Percentiles rank a stretch among this genome's conserved stretches.
Evolutionary conservation across 2,329 filamentous ascomycete genomes (phyloP).

Genomic region (Kalmusia sp.): DNA sequence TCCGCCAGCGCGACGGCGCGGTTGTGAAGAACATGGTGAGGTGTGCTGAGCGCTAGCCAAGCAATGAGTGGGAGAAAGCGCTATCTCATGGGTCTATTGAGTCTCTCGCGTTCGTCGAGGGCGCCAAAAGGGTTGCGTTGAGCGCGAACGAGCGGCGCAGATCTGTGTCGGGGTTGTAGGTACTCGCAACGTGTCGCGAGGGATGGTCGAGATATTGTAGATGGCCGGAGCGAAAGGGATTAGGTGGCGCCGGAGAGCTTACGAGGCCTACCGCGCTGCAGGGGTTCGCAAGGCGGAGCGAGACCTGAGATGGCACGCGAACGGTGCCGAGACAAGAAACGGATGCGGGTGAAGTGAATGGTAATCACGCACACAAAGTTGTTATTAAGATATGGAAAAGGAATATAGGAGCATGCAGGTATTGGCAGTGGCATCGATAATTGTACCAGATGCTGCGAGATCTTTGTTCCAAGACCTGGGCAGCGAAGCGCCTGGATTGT

Average conservation of each 20-base stretch:
- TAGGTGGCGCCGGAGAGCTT: conserved; percentile 37
- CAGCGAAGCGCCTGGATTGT: conserved; percentile 2
- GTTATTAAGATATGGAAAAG: not conserved
- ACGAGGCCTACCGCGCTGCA: conserved; percentile 37
- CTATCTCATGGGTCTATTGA: conserved; percentile 46
- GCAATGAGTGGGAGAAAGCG: conserved; percentile 24
- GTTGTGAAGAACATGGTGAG: conserved; percentile 33
- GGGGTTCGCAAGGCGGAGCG: conserved; percentile 15
- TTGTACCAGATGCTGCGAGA: not conserved
- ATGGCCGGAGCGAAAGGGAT: conserved; percentile 23
- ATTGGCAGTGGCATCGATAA: not conserved
- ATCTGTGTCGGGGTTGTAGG: not conserved
- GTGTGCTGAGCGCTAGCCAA: conserved; percentile 19
- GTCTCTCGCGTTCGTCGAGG: conserved; percentile 7
- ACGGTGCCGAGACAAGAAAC: conserved; percentile 2
- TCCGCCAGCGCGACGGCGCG: conserved; percentile 39
- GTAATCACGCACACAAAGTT: not conserved
- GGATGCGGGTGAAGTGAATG: not conserved
- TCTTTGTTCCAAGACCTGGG: not conserved
- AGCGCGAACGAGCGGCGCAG: not conserved
- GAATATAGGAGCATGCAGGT: not conserved
- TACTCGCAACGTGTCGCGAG: conserved; percentile 5
- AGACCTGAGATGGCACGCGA: conserved; percentile 2
- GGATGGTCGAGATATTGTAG: conserved; percentile 1
- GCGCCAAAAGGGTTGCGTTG: not conserved